phyloP scores from a whole-genome alignment of 1,284 basidiomycete genomes.

The Grifola frondosa region DNA sequence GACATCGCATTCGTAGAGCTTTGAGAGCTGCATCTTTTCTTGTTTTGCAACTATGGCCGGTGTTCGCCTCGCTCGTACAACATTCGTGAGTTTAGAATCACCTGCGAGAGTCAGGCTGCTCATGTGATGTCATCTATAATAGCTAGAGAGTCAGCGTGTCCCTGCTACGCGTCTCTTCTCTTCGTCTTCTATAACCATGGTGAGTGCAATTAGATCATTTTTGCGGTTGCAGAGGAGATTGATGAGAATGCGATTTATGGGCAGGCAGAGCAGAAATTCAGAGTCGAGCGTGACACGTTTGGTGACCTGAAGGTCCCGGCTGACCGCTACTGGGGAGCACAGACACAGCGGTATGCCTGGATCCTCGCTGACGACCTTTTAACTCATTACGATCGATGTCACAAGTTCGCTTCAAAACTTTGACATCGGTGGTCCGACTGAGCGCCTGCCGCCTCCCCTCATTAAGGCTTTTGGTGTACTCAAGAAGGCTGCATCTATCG shows the following conservation, averaged over 20 bases:
- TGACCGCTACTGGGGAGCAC: slow-evolving; percentile 97
- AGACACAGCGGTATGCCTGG: slow-evolving; percentile 82
- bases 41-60: slow-evolving; percentile 27
- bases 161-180: slow-evolving; percentile 34
- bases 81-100: slow-evolving; percentile 26
- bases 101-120: slow-evolving; percentile 10
- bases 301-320: slow-evolving; percentile 92
- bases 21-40: slow-evolving; percentile 13
- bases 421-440: slow-evolving; percentile 93
- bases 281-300: slow-evolving; percentile 84
- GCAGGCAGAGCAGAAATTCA: slow-evolving; percentile 50
- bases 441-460: slow-evolving; percentile 90
- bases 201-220: slow-evolving; percentile 16
- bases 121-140: slow-evolving; percentile 35
- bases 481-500: slow-evolving; percentile 95
- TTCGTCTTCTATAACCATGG: slow-evolving; percentile 47
- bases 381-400: slow-evolving; percentile 48
- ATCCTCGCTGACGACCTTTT: slow-evolving; percentile 4
- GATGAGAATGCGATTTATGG: background rate
- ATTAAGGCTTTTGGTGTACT: slow-evolving; percentile 98
- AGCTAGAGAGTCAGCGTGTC: slow-evolving; percentile 28
- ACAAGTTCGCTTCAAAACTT: slow-evolving; percentile 93
- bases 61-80: slow-evolving; percentile 28
- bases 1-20: slow-evolving; percentile 15
- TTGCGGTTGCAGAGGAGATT: background rate